Conservation (phyloP, 1,139 yeast species). For the Hyphopichia buzzinii region DNA sequence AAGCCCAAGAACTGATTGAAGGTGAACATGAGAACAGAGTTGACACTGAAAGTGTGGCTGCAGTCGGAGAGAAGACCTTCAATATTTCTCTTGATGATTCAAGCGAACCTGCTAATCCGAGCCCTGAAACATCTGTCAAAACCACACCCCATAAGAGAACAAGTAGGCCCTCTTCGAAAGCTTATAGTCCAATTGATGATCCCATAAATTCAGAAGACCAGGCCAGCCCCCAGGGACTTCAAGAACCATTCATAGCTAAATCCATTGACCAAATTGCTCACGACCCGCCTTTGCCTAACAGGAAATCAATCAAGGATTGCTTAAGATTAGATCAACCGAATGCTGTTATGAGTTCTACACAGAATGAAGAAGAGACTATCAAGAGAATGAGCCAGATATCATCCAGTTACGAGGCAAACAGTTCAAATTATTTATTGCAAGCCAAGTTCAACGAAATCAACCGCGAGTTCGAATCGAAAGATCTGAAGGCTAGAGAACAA, state of each 20-base stretch:
- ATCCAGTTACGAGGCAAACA: slow-evolving; percentile 20
- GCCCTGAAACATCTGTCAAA: neutral
- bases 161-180: slow-evolving; percentile 1
- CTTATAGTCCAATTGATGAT: slow-evolving; percentile 4
- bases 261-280: slow-evolving; percentile 3
- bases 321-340: slow-evolving; percentile 26
- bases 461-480: slow-evolving; percentile 29
- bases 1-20: neutral
- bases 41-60: neutral
- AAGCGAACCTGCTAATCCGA: neutral
- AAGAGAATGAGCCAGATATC: slow-evolving; percentile 15
- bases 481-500: slow-evolving; percentile 40
- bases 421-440: slow-evolving; percentile 34
- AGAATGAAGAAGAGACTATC: slow-evolving; percentile 6
- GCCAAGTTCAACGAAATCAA: slow-evolving; percentile 33
- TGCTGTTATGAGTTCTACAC: slow-evolving; percentile 9
- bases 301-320: slow-evolving; percentile 29
- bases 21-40: neutral
- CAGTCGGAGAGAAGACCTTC: neutral
- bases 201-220: neutral
- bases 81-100: neutral
- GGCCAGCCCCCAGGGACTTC: neutral
- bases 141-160: neutral
- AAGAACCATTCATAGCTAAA: slow-evolving; percentile 4
- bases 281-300: slow-evolving; percentile 23